These are phyloP conservation scores for Crucibulum laeve DNA, from an alignment of 768 basidiomycete species.

Conservation along the genomic window DNA sequence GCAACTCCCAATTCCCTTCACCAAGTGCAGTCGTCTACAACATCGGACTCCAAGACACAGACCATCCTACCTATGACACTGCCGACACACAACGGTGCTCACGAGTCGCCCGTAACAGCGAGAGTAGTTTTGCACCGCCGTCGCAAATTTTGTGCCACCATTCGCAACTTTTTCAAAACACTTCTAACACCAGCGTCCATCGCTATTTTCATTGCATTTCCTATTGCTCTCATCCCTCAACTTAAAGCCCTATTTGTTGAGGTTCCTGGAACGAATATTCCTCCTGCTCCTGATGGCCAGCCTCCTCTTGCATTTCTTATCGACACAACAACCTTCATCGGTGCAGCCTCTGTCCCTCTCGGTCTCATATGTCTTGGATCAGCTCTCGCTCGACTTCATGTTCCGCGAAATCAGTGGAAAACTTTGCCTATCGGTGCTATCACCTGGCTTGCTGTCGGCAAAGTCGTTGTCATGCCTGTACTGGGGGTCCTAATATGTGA, in stretches of 20 bases:
- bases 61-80: background rate
- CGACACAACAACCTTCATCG: slow-evolving; percentile 55
- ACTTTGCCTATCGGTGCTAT: slow-evolving; percentile 49
- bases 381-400: slow-evolving; percentile 51
- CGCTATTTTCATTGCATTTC: slow-evolving; percentile 48
- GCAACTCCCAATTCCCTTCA: slow-evolving; percentile 3
- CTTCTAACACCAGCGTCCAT: slow-evolving; percentile 46
- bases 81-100: background rate
- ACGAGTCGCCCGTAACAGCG: background rate
- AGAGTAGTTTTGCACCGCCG: background rate
- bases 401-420: slow-evolving; percentile 44
- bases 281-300: slow-evolving; percentile 57
- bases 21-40: too few species aligned
- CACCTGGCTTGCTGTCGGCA: slow-evolving; percentile 43
- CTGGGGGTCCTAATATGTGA: slow-evolving; percentile 56
- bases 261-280: slow-evolving; percentile 38
- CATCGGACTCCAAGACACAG: background rate
- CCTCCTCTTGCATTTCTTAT: slow-evolving; percentile 62
- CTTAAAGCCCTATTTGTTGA: slow-evolving; percentile 60
- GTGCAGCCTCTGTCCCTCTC: slow-evolving; percentile 59
- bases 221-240: slow-evolving; percentile 49
- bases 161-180: slow-evolving; percentile 25
- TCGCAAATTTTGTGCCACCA: background rate
- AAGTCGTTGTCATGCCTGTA: slow-evolving; percentile 54
- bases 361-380: slow-evolving; percentile 61